phyloP scores from a whole-genome alignment of 345 rosid genomes.

The Hypericum perforatum region DNA sequence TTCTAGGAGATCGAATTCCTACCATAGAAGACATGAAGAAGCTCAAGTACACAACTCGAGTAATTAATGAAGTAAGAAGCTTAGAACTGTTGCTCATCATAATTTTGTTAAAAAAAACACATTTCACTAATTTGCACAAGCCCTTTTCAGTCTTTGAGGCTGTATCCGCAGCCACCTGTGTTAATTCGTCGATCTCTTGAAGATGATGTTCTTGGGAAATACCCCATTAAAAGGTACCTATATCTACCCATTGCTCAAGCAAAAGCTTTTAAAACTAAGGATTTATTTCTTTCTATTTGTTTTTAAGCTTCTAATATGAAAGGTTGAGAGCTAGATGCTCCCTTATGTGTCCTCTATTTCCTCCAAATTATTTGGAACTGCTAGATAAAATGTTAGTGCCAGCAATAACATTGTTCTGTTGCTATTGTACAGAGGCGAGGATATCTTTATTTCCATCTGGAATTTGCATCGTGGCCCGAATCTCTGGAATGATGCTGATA shows the following conservation, averaged over 20 bases:
- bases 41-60: conserved; percentile 82
- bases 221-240: conserved; percentile 63
- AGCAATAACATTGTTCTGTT: background rate
- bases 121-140: conserved; percentile 9
- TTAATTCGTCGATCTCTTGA: conserved; percentile 78
- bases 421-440: conserved; percentile 55
- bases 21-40: conserved; percentile 78
- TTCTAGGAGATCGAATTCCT: conserved; percentile 81
- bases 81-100: background rate
- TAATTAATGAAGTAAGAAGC: conserved; percentile 72
- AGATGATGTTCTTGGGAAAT: conserved; percentile 63
- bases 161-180: conserved; percentile 97
- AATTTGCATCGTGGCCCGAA: conserved; percentile 82
- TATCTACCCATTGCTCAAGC: background rate
- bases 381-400: too few species aligned
- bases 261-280: background rate
- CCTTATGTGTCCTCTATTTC: too few species aligned
- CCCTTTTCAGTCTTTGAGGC: conserved; percentile 67
- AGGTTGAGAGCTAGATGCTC: too few species aligned
- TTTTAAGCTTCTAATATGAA: too few species aligned
- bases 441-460: conserved; percentile 88
- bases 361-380: too few species aligned
- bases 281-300: background rate
- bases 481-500: conserved; percentile 64
- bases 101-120: conserved; percentile 2